Conservation (phyloP, 768 basidiomycete species). For the Cyathus striatus region DNA sequence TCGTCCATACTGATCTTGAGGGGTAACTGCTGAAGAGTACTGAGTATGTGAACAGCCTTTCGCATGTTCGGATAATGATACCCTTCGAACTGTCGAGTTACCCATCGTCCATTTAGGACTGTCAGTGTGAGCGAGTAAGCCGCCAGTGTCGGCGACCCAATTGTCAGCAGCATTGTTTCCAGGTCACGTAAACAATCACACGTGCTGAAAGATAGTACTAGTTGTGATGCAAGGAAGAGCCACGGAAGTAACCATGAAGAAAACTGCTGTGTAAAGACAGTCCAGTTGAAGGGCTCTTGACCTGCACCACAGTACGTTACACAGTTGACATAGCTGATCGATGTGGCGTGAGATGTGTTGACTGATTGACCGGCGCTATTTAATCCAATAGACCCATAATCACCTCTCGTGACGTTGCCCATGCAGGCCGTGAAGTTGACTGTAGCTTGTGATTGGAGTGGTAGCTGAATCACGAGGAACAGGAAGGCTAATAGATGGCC, state of each 20-base stretch:
- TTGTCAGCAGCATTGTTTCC: slow-evolving; percentile 26
- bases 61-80: slow-evolving; percentile 17
- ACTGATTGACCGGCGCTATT: background rate
- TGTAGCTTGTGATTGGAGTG: too few relatives aligned
- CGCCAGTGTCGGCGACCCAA: slow-evolving; percentile 36
- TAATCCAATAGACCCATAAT: background rate
- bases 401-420: background rate
- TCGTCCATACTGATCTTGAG: slow-evolving; percentile 20
- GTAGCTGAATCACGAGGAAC: background rate
- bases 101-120: slow-evolving; percentile 26
- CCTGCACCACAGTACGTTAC: slow-evolving; percentile 13
- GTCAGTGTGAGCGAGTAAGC: slow-evolving; percentile 30
- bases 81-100: slow-evolving; percentile 18
- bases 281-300: slow-evolving; percentile 15
- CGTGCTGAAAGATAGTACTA: slow-evolving; percentile 41
- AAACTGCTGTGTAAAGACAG: slow-evolving; percentile 27
- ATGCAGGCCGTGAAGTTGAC: background rate
- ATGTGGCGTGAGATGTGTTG: slow-evolving; percentile 10
- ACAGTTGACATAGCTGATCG: slow-evolving; percentile 18
- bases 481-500: too few relatives aligned
- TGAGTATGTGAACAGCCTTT: slow-evolving; percentile 23
- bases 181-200: slow-evolving; percentile 23
- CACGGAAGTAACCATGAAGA: slow-evolving; percentile 36
- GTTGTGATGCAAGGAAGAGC: slow-evolving; percentile 34
- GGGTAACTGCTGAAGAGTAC: slow-evolving; percentile 33